These are phyloP conservation scores for Saururus chinensis DNA, from an alignment of 164 flowering plant species.

Conservation along the genomic window DNA sequence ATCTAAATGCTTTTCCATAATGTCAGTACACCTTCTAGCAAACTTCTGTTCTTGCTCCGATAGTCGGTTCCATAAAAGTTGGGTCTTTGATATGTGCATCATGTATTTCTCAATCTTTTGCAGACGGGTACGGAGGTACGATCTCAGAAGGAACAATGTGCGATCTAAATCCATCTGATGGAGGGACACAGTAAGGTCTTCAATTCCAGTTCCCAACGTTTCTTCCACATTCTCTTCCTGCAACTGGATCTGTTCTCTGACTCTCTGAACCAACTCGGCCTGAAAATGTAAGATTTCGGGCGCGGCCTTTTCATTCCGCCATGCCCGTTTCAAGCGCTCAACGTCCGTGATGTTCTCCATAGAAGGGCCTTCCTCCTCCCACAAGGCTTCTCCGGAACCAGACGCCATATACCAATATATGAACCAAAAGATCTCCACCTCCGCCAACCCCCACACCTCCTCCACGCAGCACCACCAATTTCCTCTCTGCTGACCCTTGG, in stretches of 20 bases:
- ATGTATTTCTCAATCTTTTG: constrained; percentile 45
- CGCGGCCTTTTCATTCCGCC: constrained; percentile 87
- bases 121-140: constrained; percentile 75
- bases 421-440: not conserved
- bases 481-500: no score
- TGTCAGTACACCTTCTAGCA: constrained; percentile 50
- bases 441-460: no score
- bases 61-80: constrained; percentile 37
- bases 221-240: constrained; percentile 82
- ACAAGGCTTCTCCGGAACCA: not conserved
- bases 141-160: constrained; percentile 64
- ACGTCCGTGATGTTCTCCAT: constrained; percentile 50
- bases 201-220: constrained; percentile 34
- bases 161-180: constrained; percentile 92
- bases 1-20: constrained; percentile 55
- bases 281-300: constrained; percentile 72
- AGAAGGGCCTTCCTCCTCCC: constrained; percentile 44
- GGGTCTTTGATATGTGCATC: constrained; percentile 37
- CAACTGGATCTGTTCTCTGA: constrained; percentile 52
- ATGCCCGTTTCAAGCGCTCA: constrained; percentile 67
- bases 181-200: constrained; percentile 67
- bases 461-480: no score
- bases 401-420: not conserved
- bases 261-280: constrained; percentile 38
- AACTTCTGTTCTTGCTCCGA: constrained; percentile 57